A percentile compares a stretch with the other conserved stretches of the same genome.
phyloP scores from a whole-genome alignment of 2,329 filamentous ascomycete genomes.

The Penicillium sp. region DNA sequence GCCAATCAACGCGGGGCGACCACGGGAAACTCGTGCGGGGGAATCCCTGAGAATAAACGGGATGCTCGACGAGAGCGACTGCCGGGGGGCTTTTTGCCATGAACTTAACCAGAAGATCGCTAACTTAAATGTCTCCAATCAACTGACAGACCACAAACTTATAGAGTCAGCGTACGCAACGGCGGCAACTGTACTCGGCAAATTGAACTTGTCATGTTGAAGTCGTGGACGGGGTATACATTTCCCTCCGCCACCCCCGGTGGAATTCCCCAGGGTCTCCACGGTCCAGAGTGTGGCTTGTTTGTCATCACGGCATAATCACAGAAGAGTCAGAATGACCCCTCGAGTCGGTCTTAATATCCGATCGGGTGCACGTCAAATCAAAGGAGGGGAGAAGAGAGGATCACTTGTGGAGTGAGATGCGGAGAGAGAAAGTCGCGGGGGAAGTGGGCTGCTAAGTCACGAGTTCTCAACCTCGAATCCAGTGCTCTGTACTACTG shows the following conservation, averaged over 20 bases:
- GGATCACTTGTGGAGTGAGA: neutral
- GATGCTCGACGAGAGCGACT: neutral
- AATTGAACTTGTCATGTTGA: neutral
- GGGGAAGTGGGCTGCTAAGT: too few relatives aligned
- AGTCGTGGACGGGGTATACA: neutral
- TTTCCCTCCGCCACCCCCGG: too few relatives aligned
- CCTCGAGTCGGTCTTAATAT: neutral
- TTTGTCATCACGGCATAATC: neutral
- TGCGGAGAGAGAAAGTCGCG: neutral
- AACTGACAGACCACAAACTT: neutral
- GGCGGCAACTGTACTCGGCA: neutral
- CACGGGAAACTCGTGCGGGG: neutral
- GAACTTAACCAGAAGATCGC: neutral
- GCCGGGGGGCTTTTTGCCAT: neutral
- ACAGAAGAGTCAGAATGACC: neutral
- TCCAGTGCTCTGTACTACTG: too few relatives aligned
- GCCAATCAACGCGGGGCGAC: neutral
- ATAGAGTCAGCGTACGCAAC: neutral
- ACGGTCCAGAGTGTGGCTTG: slow-evolving; percentile 1
- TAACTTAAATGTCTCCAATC: slow-evolving; percentile 4
- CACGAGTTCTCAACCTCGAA: too few relatives aligned
- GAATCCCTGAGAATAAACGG: neutral
- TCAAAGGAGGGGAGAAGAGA: neutral
- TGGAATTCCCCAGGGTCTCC: neutral
- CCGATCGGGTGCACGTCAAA: neutral